These are phyloP conservation scores for Strigomonas culicis DNA, from an alignment of 208 protist genomes.

Conservation along the genomic window DNA sequence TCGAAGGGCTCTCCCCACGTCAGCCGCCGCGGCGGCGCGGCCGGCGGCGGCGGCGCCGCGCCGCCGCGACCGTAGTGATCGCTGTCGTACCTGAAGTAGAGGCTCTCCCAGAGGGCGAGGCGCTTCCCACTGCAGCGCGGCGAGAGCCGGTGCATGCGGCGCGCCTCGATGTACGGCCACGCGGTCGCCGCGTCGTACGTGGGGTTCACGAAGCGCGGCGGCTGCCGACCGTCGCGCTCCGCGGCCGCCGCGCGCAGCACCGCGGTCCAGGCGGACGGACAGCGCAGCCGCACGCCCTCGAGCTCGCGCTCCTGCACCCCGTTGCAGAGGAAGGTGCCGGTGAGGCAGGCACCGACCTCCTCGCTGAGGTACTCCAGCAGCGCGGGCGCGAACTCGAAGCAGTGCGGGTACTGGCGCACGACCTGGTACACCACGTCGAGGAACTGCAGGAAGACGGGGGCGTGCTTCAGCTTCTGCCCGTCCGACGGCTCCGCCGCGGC, in stretches of 20 bases:
- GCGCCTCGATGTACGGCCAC: slow-evolving; percentile 51
- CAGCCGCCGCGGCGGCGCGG: slow-evolving; percentile 6
- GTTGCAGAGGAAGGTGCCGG: slow-evolving; percentile 87
- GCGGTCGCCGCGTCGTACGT: slow-evolving; percentile 59
- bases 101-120: slow-evolving; percentile 67
- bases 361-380: slow-evolving; percentile 87
- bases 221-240: slow-evolving; percentile 47
- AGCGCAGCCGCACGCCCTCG: slow-evolving; percentile 64
- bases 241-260: slow-evolving; percentile 38
- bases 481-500: not conserved
- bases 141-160: slow-evolving; percentile 1
- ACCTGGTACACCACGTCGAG: slow-evolving; percentile 95
- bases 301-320: slow-evolving; percentile 72
- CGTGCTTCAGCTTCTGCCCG: slow-evolving; percentile 43
- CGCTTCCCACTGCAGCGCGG: slow-evolving; percentile 69
- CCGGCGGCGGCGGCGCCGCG: not conserved
- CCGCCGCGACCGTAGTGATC: not conserved
- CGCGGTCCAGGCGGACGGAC: slow-evolving; percentile 73
- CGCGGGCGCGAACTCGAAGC: slow-evolving; percentile 94
- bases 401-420: slow-evolving; percentile 83
- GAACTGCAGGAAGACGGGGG: slow-evolving; percentile 95
- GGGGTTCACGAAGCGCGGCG: slow-evolving; percentile 63
- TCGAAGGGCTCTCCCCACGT: slow-evolving; percentile 49
- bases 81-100: slow-evolving; percentile 43
- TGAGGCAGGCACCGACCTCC: slow-evolving; percentile 80